Conservation (phyloP, 768 basidiomycete species). For the Suillus placidus region DNA sequence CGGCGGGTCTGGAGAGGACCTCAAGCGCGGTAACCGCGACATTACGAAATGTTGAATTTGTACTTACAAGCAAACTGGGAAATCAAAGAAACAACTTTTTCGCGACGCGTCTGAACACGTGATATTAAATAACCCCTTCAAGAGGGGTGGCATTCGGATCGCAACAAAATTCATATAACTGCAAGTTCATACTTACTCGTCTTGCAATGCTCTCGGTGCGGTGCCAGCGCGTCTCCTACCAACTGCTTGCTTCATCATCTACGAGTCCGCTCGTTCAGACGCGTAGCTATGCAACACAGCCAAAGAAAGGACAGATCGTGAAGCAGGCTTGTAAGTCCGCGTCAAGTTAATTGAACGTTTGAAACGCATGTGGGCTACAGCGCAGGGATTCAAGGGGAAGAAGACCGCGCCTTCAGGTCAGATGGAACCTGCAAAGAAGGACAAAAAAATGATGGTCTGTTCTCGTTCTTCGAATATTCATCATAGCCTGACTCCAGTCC, state of each 20-base stretch:
- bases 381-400: conserved; percentile 8
- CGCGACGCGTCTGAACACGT: conserved; percentile 37
- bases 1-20: conserved; percentile 17
- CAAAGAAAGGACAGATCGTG: conserved; percentile 7
- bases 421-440: conserved; percentile 1
- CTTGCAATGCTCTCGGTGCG: conserved; percentile 2
- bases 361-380: neutral
- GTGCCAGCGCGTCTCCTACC: neutral
- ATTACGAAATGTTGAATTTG: conserved; percentile 24
- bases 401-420: neutral
- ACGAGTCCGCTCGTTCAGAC: conserved; percentile 4
- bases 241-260: neutral
- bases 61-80: neutral
- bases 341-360: neutral
- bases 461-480: neutral
- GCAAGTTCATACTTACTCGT: neutral
- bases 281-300: conserved; percentile 10
- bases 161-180: neutral
- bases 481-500: neutral
- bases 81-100: conserved; percentile 19
- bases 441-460: conserved; percentile 9
- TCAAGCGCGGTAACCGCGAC: conserved; percentile 21
- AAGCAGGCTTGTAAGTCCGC: conserved; percentile 9
- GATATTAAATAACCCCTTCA: conserved; percentile 4
- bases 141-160: neutral